Base-by-base conservation (phyloP, 73 alveolate species). In the Stentor roeselii region DNA sequence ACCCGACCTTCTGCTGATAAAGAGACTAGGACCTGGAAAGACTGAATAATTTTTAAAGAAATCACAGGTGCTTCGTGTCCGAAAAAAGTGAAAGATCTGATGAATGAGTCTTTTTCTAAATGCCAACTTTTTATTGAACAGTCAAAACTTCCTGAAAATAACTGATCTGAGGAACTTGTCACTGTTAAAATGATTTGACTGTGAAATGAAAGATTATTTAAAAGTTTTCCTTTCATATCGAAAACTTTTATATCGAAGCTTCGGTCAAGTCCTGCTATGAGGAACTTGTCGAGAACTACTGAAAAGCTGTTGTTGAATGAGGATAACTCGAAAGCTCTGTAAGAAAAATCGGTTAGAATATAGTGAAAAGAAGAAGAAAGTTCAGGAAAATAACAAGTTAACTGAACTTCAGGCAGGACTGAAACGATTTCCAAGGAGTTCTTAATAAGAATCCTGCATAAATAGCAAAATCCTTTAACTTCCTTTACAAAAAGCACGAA, bases 231-330 rank as follows among this genome's bases (percentile, higher is more conserved):
- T 76, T 37, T 76, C 39, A 39, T 21, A 1, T 1, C 2, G 39
- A 15, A 32, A n/a, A 76, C 39, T 37, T 39, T 37, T 27, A 76
- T 36, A 27, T 78, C 32, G 67, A 36, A 36, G 34, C n/a, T 31
- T 21, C 15, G 15, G 2, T 76, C 82, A 15, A 76, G 21, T 37
- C 84, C 60, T 76, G 84, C 32, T 0, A 76, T 27, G 32, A 67
- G 41, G 41, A 67, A 67, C n/a, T 67, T 67, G 94, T 84, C 95
- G 61, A 90, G 92, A 85, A 61, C 88, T 75, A 86, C 87, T 83
- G 98, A 96, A 97, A 50, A 50, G 30, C 67, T 21, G 21, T 50
- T 50, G 6, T 21, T 50, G 30, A 50, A 50, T 21, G 21, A 6
- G 6, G 6, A 11, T 50, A 50, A 11, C 67, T 50, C 30, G 30